Conservation (phyloP, 2,329 filamentous ascomycete species). For the Pyricularia grisea region DNA sequence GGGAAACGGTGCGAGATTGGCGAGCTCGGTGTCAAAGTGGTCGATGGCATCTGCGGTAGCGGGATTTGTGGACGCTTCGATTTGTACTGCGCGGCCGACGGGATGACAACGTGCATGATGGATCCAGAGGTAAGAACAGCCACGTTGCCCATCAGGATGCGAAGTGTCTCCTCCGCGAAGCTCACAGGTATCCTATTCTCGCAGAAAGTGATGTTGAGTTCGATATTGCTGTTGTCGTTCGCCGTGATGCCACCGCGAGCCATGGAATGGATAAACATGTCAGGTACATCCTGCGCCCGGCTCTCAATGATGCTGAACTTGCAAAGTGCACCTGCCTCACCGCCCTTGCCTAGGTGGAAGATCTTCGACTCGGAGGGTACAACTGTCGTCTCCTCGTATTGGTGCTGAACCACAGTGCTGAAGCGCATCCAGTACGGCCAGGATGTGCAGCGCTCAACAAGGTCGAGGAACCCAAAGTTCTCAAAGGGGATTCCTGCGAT, state of each 20-base stretch:
- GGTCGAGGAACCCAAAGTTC: conserved; percentile 38
- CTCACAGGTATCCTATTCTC: conserved; percentile 29
- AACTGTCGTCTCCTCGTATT: conserved; percentile 28
- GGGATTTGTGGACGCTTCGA: conserved; percentile 30
- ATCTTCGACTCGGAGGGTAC: conserved; percentile 21
- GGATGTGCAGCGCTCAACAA: conserved; percentile 42
- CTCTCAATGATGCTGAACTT: conserved; percentile 32
- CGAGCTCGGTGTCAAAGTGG: conserved; percentile 6
- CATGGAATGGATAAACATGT: conserved; percentile 35
- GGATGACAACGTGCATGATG: conserved; percentile 34
- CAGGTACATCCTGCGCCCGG: conserved; percentile 29
- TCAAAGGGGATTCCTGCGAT: conserved; percentile 37
- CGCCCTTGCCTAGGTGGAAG: conserved; percentile 34
- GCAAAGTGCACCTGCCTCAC: conserved; percentile 19
- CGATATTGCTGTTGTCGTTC: conserved; percentile 20
- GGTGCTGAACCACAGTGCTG: conserved; percentile 45
- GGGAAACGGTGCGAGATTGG: conserved; percentile 10
- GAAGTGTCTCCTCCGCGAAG: conserved; percentile 34
- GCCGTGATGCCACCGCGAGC: conserved; percentile 15
- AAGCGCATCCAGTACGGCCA: conserved; percentile 46
- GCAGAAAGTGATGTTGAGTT: conserved; percentile 35
- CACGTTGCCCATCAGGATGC: conserved; percentile 34
- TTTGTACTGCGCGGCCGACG: conserved; percentile 31
- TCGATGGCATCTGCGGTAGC: conserved; percentile 19
- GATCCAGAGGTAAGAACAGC: conserved; percentile 34